Conservation (phyloP, 2,329 filamentous ascomycete species). For the Fusarium penzigii region DNA sequence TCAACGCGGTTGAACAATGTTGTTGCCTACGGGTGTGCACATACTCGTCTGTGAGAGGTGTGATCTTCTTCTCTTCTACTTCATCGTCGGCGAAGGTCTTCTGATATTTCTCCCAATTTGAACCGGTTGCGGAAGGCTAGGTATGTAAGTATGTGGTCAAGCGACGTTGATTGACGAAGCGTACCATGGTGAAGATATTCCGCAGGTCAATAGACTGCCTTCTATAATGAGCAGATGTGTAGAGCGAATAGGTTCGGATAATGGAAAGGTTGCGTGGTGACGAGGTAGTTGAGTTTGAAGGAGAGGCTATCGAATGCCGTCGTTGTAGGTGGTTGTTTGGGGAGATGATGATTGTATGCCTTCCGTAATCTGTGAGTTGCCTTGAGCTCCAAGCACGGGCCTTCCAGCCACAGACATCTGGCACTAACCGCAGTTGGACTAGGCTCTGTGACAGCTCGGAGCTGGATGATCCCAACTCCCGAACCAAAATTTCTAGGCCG, state of each 20-base stretch:
- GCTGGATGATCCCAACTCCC: conserved; percentile 42
- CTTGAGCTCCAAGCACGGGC: conserved; percentile 41
- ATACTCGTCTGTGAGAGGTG: conserved; percentile 93
- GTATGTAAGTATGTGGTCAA: conserved; percentile 24
- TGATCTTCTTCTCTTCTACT: conserved; percentile 99
- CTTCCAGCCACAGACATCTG: conserved; percentile 12
- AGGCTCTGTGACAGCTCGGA: conserved; percentile 32
- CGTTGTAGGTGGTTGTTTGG: conserved; percentile 27
- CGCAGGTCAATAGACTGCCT: conserved; percentile 22
- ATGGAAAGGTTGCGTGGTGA: not conserved
- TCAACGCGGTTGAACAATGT: conserved; percentile 23
- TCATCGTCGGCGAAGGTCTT: conserved; percentile 98
- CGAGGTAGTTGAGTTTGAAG: conserved; percentile 4
- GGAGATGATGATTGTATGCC: conserved; percentile 35
- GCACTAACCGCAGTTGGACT: conserved; percentile 28
- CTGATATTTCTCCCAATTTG: conserved; percentile 98
- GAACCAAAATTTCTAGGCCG: conserved; percentile 42
- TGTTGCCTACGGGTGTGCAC: conserved; percentile 34
- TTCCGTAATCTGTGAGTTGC: conserved; percentile 44
- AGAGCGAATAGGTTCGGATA: not conserved
- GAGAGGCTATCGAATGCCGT: conserved; percentile 13
- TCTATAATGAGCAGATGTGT: not conserved
- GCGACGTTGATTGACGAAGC: conserved; percentile 6
- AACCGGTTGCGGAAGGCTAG: conserved; percentile 92
- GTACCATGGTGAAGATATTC: conserved; percentile 43